phyloP scores from a whole-genome alignment of 169 alveolate genomes.

The Plasmodium relictum region DNA sequence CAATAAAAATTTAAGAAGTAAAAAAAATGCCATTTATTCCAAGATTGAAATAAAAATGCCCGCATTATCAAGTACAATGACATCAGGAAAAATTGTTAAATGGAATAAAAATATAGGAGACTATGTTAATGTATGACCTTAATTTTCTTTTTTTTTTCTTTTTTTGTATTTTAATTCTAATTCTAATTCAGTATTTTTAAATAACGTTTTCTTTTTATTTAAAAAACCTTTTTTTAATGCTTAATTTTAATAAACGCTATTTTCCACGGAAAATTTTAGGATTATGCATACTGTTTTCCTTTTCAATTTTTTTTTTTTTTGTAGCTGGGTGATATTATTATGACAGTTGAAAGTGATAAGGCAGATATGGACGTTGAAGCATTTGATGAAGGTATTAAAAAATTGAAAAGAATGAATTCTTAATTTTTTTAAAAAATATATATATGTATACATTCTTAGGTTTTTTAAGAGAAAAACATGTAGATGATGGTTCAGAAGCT shows the following conservation, averaged over 20 bases:
- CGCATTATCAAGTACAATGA: conserved; percentile 85
- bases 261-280: no score
- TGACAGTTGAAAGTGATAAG: conserved; percentile 82
- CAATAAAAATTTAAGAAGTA: conserved; percentile 9
- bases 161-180: conserved; percentile 20
- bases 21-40: conserved; percentile 26
- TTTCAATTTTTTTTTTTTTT: conserved; percentile 5
- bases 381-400: conserved; percentile 78
- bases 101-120: conserved; percentile 85
- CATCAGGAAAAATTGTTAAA: conserved; percentile 85
- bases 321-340: conserved; percentile 79
- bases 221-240: conserved; percentile 23
- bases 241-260: no score
- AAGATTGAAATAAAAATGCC: conserved; percentile 80
- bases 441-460: conserved; percentile 35
- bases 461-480: conserved; percentile 30
- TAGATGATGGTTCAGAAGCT: conserved; percentile 76
- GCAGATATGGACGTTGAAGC: conserved; percentile 85
- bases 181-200: background rate
- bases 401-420: background rate
- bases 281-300: background rate
- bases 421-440: background rate
- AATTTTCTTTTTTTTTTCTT: background rate
- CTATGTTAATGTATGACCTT: conserved; percentile 70
- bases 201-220: no score